Evolutionary conservation across 139 green algal species (phyloP), one percentile per base, ranked within the genome.

Genomic region (Coelastrella sp.): DNA sequence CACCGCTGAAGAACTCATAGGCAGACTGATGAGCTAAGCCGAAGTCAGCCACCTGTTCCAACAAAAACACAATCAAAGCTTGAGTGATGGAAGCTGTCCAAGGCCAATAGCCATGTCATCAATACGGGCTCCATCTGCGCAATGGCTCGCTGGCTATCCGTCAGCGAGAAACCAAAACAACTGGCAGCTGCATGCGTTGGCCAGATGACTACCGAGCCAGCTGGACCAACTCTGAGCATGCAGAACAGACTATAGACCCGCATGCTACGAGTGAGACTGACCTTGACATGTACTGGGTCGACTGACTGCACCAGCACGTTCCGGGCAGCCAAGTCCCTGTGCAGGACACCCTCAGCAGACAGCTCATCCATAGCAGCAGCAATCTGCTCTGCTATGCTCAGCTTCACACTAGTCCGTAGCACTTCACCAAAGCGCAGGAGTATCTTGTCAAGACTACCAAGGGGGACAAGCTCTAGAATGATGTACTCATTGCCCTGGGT

Each of bases 211-310:
- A n/a, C n/a, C n/a, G n/a, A n/a, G n/a, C n/a, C n/a, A n/a, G n/a
- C n/a, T n/a, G n/a, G n/a, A n/a, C n/a, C n/a, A n/a, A n/a, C n/a
- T n/a, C n/a, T n/a, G n/a, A n/a, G n/a, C n/a, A n/a, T n/a, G n/a
- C n/a, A n/a, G n/a, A n/a, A n/a, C n/a, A n/a, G n/a, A n/a, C n/a
- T n/a, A n/a, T n/a, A n/a, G n/a, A n/a, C n/a, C n/a, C n/a, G n/a
- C n/a, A n/a, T n/a, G n/a, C n/a, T n/a, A n/a, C n/a, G n/a, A n/a
- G n/a, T n/a, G n/a, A n/a, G n/a, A 22, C 68, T 14, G 65, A 95
- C 94, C 92, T 96, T 96, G 74, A 95, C 91, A 73, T 93, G 91
- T 22, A 95, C 93, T 5, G 93, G 94, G 65, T 94, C 85, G 73
- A 95, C 14, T 61, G 66, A 82, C 84, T 92, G 57, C 83, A 96